phyloP scores from a whole-genome alignment of 257 asterid species.

The Coffea canephora region DNA sequence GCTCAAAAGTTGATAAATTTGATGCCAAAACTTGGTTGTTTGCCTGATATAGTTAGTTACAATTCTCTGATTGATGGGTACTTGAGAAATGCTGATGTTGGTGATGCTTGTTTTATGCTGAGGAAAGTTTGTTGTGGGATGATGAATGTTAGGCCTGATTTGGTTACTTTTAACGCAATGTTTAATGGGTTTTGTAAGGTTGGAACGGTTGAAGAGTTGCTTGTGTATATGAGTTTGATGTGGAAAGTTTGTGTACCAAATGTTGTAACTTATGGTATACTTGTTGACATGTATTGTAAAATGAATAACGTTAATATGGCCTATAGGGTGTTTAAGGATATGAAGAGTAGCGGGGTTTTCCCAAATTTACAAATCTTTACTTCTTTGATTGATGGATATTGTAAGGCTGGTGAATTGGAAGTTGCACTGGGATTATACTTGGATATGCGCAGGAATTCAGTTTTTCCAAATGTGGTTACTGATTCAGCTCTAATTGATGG shows the following conservation, averaged over 20 bases:
- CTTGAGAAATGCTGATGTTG: slow-evolving; percentile 2
- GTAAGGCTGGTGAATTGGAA: slow-evolving; percentile 14
- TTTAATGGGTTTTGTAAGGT: slow-evolving; percentile 20
- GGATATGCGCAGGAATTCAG: slow-evolving; percentile 10
- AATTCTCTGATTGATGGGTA: slow-evolving; percentile 18
- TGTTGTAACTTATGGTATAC: slow-evolving; percentile 14
- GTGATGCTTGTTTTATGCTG: slow-evolving; percentile 14
- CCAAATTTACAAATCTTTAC: slow-evolving; percentile 12
- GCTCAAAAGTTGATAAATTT: slow-evolving; percentile 16
- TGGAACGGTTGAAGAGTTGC: slow-evolving; percentile 6
- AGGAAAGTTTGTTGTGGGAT: slow-evolving; percentile 8
- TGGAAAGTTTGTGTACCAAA: slow-evolving; percentile 20
- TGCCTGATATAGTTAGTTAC: slow-evolving; percentile 17
- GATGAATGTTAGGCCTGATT: slow-evolving; percentile 14
- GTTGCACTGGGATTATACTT: slow-evolving; percentile 12
- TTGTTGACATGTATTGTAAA: slow-evolving; percentile 18
- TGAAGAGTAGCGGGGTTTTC: slow-evolving; percentile 8
- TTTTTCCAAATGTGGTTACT: slow-evolving; percentile 14
- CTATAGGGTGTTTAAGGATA: slow-evolving; percentile 2
- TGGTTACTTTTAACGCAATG: slow-evolving; percentile 17
- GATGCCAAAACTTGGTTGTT: slow-evolving; percentile 13
- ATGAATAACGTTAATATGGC: slow-evolving; percentile 4
- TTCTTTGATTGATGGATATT: not conserved
- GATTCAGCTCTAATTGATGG: slow-evolving; percentile 20
- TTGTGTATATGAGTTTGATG: slow-evolving; percentile 18